Conservation (phyloP, 176 grass and related monocot species). For the Secale cereale region DNA sequence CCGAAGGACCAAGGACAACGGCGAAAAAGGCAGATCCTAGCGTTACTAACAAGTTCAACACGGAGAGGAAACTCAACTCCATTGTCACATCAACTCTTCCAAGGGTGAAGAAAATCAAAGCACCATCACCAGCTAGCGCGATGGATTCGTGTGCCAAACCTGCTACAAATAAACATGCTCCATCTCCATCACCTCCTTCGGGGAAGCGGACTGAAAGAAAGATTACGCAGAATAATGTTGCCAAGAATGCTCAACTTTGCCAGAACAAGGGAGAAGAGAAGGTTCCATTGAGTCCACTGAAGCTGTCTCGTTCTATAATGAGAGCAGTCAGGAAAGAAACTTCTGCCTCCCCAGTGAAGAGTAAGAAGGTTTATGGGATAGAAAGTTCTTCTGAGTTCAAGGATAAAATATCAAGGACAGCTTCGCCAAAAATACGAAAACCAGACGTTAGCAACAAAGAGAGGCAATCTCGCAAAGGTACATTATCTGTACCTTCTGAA, state of each 20-base stretch:
- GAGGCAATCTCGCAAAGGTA: constrained; percentile 27
- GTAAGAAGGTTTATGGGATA: constrained; percentile 26
- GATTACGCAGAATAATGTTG: constrained; percentile 20
- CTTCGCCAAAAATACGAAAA: constrained; percentile 38
- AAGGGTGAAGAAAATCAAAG: constrained; percentile 36
- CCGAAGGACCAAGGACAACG: constrained; percentile 6
- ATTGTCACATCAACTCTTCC: constrained; percentile 6
- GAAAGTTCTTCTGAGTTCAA: constrained; percentile 8
- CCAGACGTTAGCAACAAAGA: constrained; percentile 18
- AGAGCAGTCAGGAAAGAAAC: constrained; percentile 20
- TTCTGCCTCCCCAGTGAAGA: constrained; percentile 30
- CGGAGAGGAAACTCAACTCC: constrained; percentile 12
- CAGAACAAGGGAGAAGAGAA: constrained; percentile 35
- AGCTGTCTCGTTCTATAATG: constrained; percentile 32
- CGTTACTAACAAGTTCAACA: constrained; percentile 3
- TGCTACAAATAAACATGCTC: background rate
- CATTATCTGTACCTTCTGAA: background rate
- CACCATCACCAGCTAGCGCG: background rate
- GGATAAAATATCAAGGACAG: constrained; percentile 35
- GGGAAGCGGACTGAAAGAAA: constrained; percentile 30
- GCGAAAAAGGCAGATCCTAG: constrained; percentile 28
- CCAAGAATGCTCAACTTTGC: constrained; percentile 14
- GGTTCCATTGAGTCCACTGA: constrained; percentile 14
- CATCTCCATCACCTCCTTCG: constrained; percentile 20
- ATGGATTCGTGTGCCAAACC: constrained; percentile 12